Evolutionary conservation across 306 rosid species (phyloP).

Genomic region (Dalbergia cochinchinensis): DNA sequence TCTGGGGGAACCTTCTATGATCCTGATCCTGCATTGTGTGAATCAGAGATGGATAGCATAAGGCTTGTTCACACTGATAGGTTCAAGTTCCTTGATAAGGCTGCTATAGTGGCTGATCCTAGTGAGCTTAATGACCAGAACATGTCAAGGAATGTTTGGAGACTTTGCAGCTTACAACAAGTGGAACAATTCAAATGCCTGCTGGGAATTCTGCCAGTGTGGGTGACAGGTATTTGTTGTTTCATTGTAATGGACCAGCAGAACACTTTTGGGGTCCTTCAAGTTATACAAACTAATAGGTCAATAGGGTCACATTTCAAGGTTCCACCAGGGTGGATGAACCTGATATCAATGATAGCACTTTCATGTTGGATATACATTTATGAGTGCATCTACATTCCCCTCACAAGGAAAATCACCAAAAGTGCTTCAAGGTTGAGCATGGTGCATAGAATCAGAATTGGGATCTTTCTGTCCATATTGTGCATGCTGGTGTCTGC

Average conservation of each 20-base stretch:
- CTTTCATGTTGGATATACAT: constrained; percentile 76
- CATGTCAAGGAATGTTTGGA: constrained; percentile 64
- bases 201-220: constrained; percentile 67
- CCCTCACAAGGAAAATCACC: constrained; percentile 32
- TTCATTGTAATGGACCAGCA: constrained; percentile 69
- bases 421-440: constrained; percentile 53
- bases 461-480: constrained; percentile 74
- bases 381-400: constrained; percentile 68
- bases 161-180: constrained; percentile 76
- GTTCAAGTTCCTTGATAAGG: constrained; percentile 70
- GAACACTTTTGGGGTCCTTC: constrained; percentile 80
- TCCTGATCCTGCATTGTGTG: constrained; percentile 39
- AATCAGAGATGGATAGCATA: neutral
- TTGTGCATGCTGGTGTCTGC: constrained; percentile 74
- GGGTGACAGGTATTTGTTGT: constrained; percentile 72
- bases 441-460: constrained; percentile 58
- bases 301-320: constrained; percentile 66
- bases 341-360: constrained; percentile 62
- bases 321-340: constrained; percentile 85
- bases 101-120: constrained; percentile 61
- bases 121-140: constrained; percentile 59
- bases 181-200: constrained; percentile 81
- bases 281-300: constrained; percentile 66
- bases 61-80: constrained; percentile 60
- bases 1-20: constrained; percentile 49